Conservation (phyloP, 495 filamentous ascomycete genomes). For the Podospora appendiculata region DNA sequence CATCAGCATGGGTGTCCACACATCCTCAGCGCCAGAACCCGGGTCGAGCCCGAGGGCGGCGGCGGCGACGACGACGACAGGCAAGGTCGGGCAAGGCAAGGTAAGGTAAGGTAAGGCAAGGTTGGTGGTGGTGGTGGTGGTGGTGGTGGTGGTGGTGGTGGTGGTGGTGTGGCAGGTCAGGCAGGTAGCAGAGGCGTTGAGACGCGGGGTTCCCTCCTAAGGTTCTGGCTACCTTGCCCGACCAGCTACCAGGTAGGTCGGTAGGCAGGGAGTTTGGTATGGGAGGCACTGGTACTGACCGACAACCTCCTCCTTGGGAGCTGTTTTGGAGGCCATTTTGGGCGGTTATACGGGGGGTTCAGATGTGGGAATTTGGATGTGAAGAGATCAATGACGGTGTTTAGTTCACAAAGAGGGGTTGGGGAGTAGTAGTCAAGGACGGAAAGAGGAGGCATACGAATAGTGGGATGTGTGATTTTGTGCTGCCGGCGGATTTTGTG, state of each 20-base stretch:
- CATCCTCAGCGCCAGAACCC: neutral
- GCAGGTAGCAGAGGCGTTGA: too few species aligned
- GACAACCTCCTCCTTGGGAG: neutral
- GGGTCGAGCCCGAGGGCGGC: neutral
- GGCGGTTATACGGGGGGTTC: neutral
- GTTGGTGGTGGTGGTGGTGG: neutral
- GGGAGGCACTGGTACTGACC: neutral
- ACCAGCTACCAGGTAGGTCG: too few species aligned
- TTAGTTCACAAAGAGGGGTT: constrained; percentile 6
- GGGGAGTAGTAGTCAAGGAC: neutral
- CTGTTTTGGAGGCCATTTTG: neutral
- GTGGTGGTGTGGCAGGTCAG: too few species aligned
- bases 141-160: neutral
- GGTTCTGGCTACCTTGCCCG: too few species aligned
- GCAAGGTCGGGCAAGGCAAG: neutral
- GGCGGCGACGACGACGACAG: neutral
- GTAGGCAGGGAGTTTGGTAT: too few species aligned
- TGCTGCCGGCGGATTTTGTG: constrained; percentile 26
- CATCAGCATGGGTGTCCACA: constrained; percentile 6
- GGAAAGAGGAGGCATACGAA: constrained; percentile 7
- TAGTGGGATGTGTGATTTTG: constrained; percentile 21
- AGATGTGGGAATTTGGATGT: neutral
- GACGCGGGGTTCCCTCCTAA: too few species aligned
- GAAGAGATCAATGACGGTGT: neutral
- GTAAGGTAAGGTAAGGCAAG: neutral